Conservation (phyloP, 441 rosid species). For the Syzygium malaccense region DNA sequence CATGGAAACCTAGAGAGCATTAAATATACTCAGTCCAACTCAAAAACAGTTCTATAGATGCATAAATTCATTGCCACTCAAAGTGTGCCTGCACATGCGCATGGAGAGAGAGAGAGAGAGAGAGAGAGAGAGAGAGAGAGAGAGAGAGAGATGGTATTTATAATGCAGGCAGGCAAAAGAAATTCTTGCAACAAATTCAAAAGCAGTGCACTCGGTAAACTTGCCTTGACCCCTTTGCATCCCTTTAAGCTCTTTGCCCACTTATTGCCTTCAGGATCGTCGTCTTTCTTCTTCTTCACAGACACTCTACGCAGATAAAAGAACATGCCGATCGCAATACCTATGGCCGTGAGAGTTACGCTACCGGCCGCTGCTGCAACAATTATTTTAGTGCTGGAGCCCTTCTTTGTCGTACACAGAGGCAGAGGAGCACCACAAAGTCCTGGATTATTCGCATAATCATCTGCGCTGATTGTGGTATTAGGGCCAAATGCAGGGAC, state of each 20-base stretch:
- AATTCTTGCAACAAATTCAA: background rate
- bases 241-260: conserved; percentile 80
- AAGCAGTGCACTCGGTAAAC: conserved; percentile 1
- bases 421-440: conserved; percentile 57
- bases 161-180: background rate
- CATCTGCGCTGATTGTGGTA: background rate
- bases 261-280: conserved; percentile 87
- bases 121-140: background rate
- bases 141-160: background rate
- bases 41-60: background rate
- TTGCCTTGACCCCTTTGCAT: conserved; percentile 41
- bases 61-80: background rate
- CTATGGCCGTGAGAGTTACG: conserved; percentile 54
- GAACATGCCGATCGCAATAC: conserved; percentile 42
- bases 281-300: conserved; percentile 57
- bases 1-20: conserved; percentile 57
- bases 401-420: conserved; percentile 8
- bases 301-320: conserved; percentile 49
- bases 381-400: conserved; percentile 31
- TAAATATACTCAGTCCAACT: conserved; percentile 5
- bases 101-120: background rate
- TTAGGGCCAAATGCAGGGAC: conserved; percentile 22
- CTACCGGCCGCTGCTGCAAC: conserved; percentile 69
- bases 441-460: conserved; percentile 35
- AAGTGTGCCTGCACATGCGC: background rate